Conservation (phyloP, 805 yeast species). For the Yarrowia sp. region DNA sequence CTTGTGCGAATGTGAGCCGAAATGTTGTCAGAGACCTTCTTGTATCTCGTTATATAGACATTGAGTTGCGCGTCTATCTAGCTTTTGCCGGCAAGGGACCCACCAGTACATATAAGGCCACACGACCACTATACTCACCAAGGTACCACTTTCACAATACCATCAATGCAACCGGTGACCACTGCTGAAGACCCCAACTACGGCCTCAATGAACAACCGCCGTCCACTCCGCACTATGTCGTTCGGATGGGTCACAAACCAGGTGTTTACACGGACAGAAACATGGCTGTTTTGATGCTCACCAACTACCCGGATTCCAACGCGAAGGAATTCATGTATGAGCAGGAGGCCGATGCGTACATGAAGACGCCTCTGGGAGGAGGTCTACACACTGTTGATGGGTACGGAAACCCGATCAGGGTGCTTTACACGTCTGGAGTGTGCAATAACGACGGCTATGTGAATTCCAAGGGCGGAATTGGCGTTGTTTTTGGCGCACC, state of each 20-base stretch:
- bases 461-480: conserved; percentile 60
- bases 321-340: conserved; percentile 26
- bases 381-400: conserved; percentile 23
- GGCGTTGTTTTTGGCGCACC: conserved; percentile 74
- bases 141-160: too few species aligned
- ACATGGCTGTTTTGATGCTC: conserved; percentile 27
- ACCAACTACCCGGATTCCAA: conserved; percentile 34
- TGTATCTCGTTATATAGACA: conserved; percentile 4
- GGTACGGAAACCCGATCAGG: neutral
- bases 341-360: conserved; percentile 22
- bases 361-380: conserved; percentile 24
- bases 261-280: conserved; percentile 21
- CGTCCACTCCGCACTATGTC: conserved; percentile 10
- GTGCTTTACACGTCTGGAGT: conserved; percentile 21
- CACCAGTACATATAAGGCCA: conserved; percentile 15
- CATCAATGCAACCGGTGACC: conserved; percentile 11
- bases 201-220: conserved; percentile 9
- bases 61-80: conserved; percentile 26
- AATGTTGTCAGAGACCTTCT: too few species aligned
- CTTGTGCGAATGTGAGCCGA: neutral
- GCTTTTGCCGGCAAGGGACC: conserved; percentile 17
- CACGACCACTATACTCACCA: conserved; percentile 6
- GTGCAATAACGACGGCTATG: conserved; percentile 15
- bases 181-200: conserved; percentile 15
- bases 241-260: conserved; percentile 32